Percentiles rank a stretch among this genome's conserved stretches.
Evolutionary conservation across 768 basidiomycete species (phyloP).

Genomic region (Pholiota microspora): DNA sequence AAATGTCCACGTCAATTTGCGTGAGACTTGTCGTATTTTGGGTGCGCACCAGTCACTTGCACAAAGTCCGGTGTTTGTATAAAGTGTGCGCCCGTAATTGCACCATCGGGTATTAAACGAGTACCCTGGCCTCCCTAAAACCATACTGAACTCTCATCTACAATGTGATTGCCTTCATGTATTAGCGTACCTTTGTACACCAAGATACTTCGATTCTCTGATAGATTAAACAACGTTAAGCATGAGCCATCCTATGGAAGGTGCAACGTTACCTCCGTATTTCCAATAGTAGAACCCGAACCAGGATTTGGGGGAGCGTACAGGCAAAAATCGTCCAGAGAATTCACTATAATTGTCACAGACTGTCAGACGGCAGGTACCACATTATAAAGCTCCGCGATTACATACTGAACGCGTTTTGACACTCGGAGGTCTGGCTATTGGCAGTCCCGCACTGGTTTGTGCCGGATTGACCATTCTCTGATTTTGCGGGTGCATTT

Average conservation of each 20-base stretch:
- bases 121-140: slow-evolving; percentile 55
- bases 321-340: slow-evolving; percentile 49
- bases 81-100: slow-evolving; percentile 67
- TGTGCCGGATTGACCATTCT: slow-evolving; percentile 61
- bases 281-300: slow-evolving; percentile 50
- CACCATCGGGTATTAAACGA: slow-evolving; percentile 68
- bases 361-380: slow-evolving; percentile 3
- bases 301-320: slow-evolving; percentile 47
- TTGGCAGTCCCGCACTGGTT: slow-evolving; percentile 60
- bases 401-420: slow-evolving; percentile 48
- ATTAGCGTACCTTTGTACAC: slow-evolving; percentile 36
- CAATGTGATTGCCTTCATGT: neutral
- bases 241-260: too few relatives aligned
- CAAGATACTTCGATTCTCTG: slow-evolving; percentile 43
- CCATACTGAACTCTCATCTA: slow-evolving; percentile 6
- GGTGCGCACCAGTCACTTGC: slow-evolving; percentile 58
- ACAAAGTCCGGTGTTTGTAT: slow-evolving; percentile 74
- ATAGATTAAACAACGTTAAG: slow-evolving; percentile 13
- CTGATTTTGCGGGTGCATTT: slow-evolving; percentile 43
- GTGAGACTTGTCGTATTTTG: neutral
- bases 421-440: neutral
- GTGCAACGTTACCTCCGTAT: slow-evolving; percentile 69
- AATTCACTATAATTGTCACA: slow-evolving; percentile 42
- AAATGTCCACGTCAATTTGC: neutral
- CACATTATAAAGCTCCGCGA: neutral